These are phyloP conservation scores for Tricholoma saponaceum DNA, from an alignment of 768 basidiomycete species.

Conservation along the genomic window DNA sequence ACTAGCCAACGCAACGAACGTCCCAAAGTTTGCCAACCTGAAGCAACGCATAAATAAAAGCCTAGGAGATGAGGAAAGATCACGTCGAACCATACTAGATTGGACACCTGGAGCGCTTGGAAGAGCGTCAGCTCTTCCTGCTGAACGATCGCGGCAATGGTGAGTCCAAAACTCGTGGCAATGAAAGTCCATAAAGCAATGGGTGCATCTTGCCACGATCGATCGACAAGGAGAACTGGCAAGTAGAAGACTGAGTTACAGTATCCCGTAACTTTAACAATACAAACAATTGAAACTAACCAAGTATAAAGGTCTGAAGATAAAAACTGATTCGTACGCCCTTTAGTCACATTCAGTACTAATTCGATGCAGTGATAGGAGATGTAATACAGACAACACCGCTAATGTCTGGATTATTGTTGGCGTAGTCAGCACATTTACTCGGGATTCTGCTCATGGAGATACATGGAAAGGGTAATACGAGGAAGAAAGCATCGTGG, in stretches of 20 bases:
- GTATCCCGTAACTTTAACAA: not conserved
- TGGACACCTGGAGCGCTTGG: conserved; percentile 37
- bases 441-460: conserved; percentile 6
- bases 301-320: conserved; percentile 22
- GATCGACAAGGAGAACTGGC: conserved; percentile 35
- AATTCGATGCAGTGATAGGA: not conserved
- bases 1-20: conserved; percentile 35
- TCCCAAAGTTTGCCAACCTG: conserved; percentile 41
- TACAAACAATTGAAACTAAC: conserved; percentile 11
- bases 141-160: conserved; percentile 33
- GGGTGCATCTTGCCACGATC: conserved; percentile 36
- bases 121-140: conserved; percentile 29
- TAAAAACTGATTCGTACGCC: conserved; percentile 34
- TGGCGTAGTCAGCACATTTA: conserved; percentile 14
- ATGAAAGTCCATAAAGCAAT: conserved; percentile 41
- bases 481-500: not conserved
- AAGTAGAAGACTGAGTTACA: not conserved
- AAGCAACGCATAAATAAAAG: not conserved
- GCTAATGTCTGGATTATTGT: conserved; percentile 30
- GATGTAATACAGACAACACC: conserved; percentile 21
- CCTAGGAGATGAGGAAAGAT: not conserved
- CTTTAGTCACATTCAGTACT: conserved; percentile 4
- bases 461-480: not conserved
- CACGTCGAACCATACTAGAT: conserved; percentile 32
- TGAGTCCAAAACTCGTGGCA: conserved; percentile 35